A percentile compares a stretch with the other conserved stretches of the same genome.
These are phyloP conservation scores for Mortierella sp. DNA, from an alignment of 371 early-diverging fungal genomes.

Conservation along the genomic window DNA sequence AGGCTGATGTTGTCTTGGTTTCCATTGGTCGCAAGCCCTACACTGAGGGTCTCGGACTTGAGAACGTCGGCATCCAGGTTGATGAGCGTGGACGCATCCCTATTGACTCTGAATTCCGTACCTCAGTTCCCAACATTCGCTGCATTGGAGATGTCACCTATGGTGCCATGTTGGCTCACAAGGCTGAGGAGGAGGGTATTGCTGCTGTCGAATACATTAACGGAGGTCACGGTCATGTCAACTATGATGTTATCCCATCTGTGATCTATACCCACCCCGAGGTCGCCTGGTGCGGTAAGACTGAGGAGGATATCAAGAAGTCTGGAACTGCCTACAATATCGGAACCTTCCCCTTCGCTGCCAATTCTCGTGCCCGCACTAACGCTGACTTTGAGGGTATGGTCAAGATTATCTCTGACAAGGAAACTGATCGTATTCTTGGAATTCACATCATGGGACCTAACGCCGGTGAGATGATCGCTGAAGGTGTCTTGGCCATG, in stretches of 20 bases:
- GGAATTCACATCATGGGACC: conserved; percentile 98
- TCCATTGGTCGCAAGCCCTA: conserved; percentile 96
- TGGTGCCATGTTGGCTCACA: conserved; percentile 99
- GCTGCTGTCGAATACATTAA: conserved; percentile 95
- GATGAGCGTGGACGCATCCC: conserved; percentile 93
- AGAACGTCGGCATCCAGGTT: conserved; percentile 89
- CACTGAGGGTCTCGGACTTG: conserved; percentile 93
- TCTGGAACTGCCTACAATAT: conserved; percentile 87
- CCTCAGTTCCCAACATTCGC: conserved; percentile 88
- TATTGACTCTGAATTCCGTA: conserved; percentile 91
- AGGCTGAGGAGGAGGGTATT: conserved; percentile 99
- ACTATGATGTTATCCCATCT: conserved; percentile 97
- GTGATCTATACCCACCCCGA: conserved; percentile 99
- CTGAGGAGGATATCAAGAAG: conserved; percentile 93
- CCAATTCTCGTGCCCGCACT: conserved; percentile 98
- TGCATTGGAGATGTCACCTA: conserved; percentile 98
- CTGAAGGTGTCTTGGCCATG: conserved; percentile 97
- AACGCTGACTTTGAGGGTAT: conserved; percentile 95
- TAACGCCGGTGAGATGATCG: conserved; percentile 99
- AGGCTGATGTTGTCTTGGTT: conserved; percentile 94
- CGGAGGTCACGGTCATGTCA: conserved; percentile 96
- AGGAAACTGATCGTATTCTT: conserved; percentile 95
- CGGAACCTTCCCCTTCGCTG: conserved; percentile 95
- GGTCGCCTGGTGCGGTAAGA: conserved; percentile 99
- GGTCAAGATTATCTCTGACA: conserved; percentile 96